Evolutionary conservation across 2,329 filamentous ascomycete species (phyloP).

Genomic region (Verticillium nubilum): DNA sequence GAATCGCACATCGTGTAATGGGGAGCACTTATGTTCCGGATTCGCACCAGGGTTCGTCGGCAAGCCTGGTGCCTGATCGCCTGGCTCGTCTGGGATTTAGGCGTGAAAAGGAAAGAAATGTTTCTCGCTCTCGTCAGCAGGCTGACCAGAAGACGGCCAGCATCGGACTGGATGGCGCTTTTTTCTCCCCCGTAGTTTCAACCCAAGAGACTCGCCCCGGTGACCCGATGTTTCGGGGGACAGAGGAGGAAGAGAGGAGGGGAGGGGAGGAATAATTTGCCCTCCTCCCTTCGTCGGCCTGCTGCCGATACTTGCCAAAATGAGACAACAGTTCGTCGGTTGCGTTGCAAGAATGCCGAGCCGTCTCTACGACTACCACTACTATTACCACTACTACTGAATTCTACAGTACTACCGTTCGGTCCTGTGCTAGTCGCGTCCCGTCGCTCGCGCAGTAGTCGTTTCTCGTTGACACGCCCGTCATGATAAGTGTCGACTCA

Average conservation of each 20-base stretch:
- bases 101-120: neutral
- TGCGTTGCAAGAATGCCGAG: neutral
- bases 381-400: neutral
- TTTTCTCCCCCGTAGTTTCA: neutral
- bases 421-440: neutral
- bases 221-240: neutral
- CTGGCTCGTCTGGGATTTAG: neutral
- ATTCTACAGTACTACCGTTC: neutral
- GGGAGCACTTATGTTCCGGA: constrained; percentile 9
- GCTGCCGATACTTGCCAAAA: neutral
- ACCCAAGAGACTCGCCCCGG: neutral
- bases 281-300: neutral
- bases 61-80: neutral
- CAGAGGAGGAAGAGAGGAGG: too few relatives aligned
- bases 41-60: constrained; percentile 12
- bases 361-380: too few relatives aligned
- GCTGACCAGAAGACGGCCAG: neutral
- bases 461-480: neutral
- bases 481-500: neutral
- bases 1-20: constrained; percentile 1
- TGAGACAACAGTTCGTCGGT: neutral
- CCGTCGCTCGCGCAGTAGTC: neutral
- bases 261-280: neutral
- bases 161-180: too few relatives aligned
- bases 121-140: neutral